Percentiles rank a stretch among this genome's conserved stretches.
These are phyloP conservation scores for Dothideomycetidae sp. DNA, from an alignment of 2,329 filamentous ascomycete genomes.

Conservation along the genomic window DNA sequence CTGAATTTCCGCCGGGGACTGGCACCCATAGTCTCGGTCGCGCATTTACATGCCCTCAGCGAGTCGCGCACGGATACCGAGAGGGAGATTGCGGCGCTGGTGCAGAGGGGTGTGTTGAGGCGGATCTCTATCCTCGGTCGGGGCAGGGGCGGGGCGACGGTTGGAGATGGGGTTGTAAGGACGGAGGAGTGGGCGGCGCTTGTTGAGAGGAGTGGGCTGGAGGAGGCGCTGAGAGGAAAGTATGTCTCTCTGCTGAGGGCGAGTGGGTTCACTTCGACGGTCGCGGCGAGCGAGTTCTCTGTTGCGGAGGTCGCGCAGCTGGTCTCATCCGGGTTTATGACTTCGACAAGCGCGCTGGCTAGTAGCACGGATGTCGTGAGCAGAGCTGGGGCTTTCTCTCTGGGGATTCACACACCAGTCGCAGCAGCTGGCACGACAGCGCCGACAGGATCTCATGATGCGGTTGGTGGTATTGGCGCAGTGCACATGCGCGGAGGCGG, in stretches of 20 bases:
- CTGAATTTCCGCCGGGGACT: constrained; percentile 45
- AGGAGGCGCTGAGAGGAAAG: constrained; percentile 31
- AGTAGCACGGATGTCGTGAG: constrained; percentile 28
- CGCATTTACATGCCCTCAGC: constrained; percentile 52
- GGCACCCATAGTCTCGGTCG: constrained; percentile 50
- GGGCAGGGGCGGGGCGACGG: constrained; percentile 40
- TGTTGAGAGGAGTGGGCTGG: constrained; percentile 17
- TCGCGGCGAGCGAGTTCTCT: constrained; percentile 29
- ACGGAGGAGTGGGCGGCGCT: constrained; percentile 39
- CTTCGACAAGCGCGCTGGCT: constrained; percentile 34
- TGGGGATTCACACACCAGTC: constrained; percentile 44
- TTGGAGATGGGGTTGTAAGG: constrained; percentile 52
- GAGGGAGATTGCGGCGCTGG: constrained; percentile 50
- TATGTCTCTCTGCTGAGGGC: constrained; percentile 40
- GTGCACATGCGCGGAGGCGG: constrained; percentile 50
- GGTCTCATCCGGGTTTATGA: constrained; percentile 51
- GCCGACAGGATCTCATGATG: constrained; percentile 52
- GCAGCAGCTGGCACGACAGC: constrained; percentile 47
- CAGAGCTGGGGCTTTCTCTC: constrained; percentile 25
- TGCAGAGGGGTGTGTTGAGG: constrained; percentile 42
- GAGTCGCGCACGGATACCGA: constrained; percentile 50
- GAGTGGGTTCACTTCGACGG: constrained; percentile 35
- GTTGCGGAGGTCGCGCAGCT: constrained; percentile 41
- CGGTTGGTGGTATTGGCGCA: constrained; percentile 54
- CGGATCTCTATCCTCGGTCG: constrained; percentile 50